These are phyloP conservation scores for Picea mariana DNA, from an alignment of 83 land plant genomes.

Conservation along the genomic window DNA sequence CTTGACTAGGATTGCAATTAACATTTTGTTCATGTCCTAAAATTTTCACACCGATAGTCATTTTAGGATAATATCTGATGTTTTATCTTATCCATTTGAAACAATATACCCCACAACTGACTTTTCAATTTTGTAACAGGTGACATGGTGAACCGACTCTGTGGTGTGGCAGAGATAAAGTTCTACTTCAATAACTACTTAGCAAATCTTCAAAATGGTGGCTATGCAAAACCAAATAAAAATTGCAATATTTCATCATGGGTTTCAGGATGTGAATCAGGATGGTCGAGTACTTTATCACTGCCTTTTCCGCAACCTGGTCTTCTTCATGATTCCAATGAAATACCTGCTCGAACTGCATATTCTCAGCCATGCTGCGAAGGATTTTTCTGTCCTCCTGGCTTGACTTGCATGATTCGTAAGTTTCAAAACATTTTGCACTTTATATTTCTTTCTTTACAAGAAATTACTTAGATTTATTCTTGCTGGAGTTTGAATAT, in stretches of 20 bases:
- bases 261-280: slow-evolving; percentile 83
- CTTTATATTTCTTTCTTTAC: not conserved
- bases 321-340: slow-evolving; percentile 28
- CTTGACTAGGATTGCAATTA: no score
- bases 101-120: no score
- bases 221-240: slow-evolving; percentile 34
- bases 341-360: slow-evolving; percentile 43
- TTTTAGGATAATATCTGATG: no score
- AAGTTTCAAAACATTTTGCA: slow-evolving; percentile 32
- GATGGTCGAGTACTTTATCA: slow-evolving; percentile 67
- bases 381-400: slow-evolving; percentile 92
- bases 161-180: slow-evolving; percentile 48
- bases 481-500: slow-evolving; percentile 6
- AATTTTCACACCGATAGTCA: no score
- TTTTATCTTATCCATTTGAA: no score
- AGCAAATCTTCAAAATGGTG: not conserved
- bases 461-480: not conserved
- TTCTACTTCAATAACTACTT: slow-evolving; percentile 18
- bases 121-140: slow-evolving; percentile 18
- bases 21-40: no score
- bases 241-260: slow-evolving; percentile 77
- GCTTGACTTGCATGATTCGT: slow-evolving; percentile 95
- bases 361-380: slow-evolving; percentile 76
- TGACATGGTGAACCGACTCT: slow-evolving; percentile 36
- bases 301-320: slow-evolving; percentile 17